These are phyloP conservation scores for Penicillium sp. DNA, from an alignment of 2,329 filamentous ascomycete species.

Conservation along the genomic window DNA sequence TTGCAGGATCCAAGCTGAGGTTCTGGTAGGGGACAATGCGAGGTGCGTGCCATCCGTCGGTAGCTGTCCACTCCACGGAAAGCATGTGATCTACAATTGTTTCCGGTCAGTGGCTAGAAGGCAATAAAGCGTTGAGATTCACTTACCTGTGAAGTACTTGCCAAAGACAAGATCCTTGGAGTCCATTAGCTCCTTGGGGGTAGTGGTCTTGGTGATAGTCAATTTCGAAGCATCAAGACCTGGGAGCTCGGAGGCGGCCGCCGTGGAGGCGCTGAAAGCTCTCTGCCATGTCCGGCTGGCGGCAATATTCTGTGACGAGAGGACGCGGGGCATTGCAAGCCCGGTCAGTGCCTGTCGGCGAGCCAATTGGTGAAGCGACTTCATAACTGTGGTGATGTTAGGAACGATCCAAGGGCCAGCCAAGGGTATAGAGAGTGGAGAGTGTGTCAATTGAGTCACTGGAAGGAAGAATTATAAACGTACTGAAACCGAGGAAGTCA, in stretches of 20 bases:
- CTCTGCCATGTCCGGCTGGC: conserved; percentile 48
- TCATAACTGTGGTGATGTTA: conserved; percentile 28
- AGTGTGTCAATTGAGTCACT: conserved; percentile 8
- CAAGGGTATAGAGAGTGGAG: neutral
- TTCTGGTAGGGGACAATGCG: conserved; percentile 93
- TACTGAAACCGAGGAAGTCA: conserved; percentile 7
- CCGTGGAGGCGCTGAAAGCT: conserved; percentile 46
- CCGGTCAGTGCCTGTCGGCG: conserved; percentile 32
- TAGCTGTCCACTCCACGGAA: conserved; percentile 85
- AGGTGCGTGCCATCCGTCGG: conserved; percentile 78
- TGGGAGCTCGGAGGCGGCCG: conserved; percentile 48
- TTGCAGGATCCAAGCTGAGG: conserved; percentile 91
- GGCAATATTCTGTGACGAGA: conserved; percentile 25
- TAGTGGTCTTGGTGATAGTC: conserved; percentile 69
- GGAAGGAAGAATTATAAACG: neutral
- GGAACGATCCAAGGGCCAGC: conserved; percentile 1
- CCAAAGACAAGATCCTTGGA: conserved; percentile 87
- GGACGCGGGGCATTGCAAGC: conserved; percentile 24
- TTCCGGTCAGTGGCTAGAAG: conserved; percentile 19
- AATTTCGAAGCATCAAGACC: conserved; percentile 78
- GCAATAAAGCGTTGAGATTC: neutral
- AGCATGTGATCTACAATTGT: conserved; percentile 86
- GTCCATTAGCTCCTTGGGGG: conserved; percentile 71
- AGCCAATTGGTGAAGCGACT: conserved; percentile 38
- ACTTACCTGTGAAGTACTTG: conserved; percentile 77